Evolutionary conservation across 805 yeast genomes (phyloP), one percentile per base, ranked within the genome.

Genomic region (Helenozyma baotianmanensis): DNA sequence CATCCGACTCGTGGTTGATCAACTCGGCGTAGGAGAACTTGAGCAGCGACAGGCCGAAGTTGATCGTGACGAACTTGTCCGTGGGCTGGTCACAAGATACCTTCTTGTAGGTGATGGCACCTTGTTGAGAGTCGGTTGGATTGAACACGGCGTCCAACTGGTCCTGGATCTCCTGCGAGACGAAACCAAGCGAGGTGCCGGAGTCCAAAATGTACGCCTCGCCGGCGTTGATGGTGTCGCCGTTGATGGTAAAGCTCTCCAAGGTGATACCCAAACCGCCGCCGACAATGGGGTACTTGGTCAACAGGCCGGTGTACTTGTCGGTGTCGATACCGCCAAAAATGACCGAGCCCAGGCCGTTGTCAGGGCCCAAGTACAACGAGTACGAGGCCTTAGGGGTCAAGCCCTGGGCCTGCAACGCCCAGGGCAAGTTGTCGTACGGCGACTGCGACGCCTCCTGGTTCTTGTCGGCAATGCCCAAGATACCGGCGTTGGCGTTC

Each of bases 301-400:
- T 23, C 26, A 35, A 35, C 8, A 13, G 24, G 2, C 56, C 64
- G 9, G 29, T 19, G 39, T 51, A 59, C 39, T 56, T 56, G 25
- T 48, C 47, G 14, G 48, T 33, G 40, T 59, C 63, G 27, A 60
- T 46, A 21, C 59, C 67, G 6, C 67, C 67, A 43, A 61, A 61
- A 18, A 59, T 33, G 15, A 61, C 41, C 2, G 47, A 23, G 7
- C 55, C 55, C 4, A 16, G 11, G 5, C 40, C 41, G 18, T 35
- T 31, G 4, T 34, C 33, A 15, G 32, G 21, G 32, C 39, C 41
- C 32, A 50, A 35, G 31, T 25, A 45, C 17, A 45, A 25, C 4
- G 48, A 39, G 25, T 39, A 43, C 13, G 27, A 33, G 13, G 35
- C 39, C 29, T 38, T 37, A 18, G 38, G 28, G 12, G 30, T 35